Conservation (phyloP, 108 stramenopile genomes). For the Epithemia pelagica region DNA sequence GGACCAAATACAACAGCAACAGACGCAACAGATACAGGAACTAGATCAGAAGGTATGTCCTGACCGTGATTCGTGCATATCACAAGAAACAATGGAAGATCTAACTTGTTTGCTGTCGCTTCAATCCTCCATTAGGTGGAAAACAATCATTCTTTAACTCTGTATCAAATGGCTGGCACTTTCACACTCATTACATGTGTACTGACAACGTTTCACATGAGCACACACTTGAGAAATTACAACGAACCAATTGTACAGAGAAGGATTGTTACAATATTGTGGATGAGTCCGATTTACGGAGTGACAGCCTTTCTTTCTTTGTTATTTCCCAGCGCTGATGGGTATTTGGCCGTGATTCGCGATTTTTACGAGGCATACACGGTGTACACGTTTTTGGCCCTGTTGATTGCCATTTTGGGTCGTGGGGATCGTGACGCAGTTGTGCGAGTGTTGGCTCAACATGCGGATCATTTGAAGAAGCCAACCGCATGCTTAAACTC, state of each 20-base stretch:
- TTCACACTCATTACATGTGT: conserved; percentile 74
- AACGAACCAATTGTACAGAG: conserved; percentile 76
- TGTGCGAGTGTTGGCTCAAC: conserved; percentile 47
- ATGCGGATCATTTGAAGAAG: conserved; percentile 46
- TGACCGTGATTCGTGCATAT: too few relatives aligned
- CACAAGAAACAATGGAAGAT: too few relatives aligned
- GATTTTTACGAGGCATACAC: conserved; percentile 57
- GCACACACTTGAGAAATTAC: conserved; percentile 65
- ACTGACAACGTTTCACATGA: conserved; percentile 75
- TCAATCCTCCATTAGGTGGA: conserved; percentile 2
- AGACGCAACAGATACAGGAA: conserved; percentile 31
- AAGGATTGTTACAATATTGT: conserved; percentile 81
- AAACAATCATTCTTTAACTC: conserved; percentile 43
- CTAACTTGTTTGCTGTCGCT: too few relatives aligned
- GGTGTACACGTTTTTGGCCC: conserved; percentile 71
- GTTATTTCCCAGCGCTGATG: conserved; percentile 46
- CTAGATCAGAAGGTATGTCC: conserved; percentile 22
- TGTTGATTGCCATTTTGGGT: conserved; percentile 81
- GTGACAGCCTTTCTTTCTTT: conserved; percentile 66
- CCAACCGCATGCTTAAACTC: conserved; percentile 45
- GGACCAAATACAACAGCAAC: conserved; percentile 30
- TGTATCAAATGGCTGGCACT: conserved; percentile 65
- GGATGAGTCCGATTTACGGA: conserved; percentile 86
- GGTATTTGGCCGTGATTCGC: conserved; percentile 59
- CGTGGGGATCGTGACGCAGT: conserved; percentile 52